Evolutionary conservation across 1,284 basidiomycete genomes (phyloP).

Genomic region (Cerrena zonata): DNA sequence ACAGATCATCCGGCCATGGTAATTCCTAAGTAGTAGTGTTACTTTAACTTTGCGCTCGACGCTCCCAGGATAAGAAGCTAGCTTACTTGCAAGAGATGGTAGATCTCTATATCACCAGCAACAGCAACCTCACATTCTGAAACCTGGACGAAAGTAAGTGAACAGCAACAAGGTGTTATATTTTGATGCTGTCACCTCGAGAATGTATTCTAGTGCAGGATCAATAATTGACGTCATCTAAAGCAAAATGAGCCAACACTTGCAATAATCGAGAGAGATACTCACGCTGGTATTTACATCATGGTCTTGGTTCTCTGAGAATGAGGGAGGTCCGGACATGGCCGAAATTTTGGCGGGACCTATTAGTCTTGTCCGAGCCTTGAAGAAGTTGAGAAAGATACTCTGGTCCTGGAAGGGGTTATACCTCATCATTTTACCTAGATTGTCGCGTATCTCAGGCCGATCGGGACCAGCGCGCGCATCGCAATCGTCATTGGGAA

Average conservation of each 20-base stretch:
- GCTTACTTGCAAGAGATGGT: background rate
- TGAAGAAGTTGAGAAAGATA: conserved; percentile 2
- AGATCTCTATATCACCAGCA: background rate
- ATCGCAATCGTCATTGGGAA: too few relatives aligned
- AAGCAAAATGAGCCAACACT: too few relatives aligned
- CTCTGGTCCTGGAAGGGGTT: background rate
- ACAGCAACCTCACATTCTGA: background rate
- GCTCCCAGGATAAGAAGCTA: too few relatives aligned
- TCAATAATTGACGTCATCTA: too few relatives aligned
- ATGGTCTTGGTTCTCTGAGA: too few relatives aligned
- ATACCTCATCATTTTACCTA: too few relatives aligned
- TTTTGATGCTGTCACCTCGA: background rate
- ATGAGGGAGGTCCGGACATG: background rate
- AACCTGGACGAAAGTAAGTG: too few relatives aligned
- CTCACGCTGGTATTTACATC: too few relatives aligned
- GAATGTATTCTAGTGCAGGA: background rate
- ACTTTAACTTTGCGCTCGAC: too few relatives aligned
- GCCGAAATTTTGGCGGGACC: background rate
- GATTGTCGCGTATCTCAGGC: too few relatives aligned
- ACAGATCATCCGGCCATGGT: background rate
- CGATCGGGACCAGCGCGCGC: background rate
- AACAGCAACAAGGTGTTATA: background rate
- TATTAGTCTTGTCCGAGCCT: background rate
- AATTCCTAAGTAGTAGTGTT: background rate
- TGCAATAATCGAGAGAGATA: too few relatives aligned